These are phyloP conservation scores for Pseudocohnilembus persalinus DNA, from an alignment of 169 alveolate species.

Conservation along the genomic window DNA sequence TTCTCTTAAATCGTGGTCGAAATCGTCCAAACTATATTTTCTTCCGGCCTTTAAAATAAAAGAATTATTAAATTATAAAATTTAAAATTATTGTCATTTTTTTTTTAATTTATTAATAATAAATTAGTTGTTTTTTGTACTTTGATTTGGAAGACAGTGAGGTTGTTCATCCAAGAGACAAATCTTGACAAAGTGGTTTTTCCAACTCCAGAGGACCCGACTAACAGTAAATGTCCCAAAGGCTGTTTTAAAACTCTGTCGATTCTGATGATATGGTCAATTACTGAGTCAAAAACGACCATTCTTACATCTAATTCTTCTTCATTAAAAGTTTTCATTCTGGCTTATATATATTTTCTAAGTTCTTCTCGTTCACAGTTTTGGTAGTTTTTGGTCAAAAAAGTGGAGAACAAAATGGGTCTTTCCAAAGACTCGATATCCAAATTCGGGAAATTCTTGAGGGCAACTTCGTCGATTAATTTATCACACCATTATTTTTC, in stretches of 20 bases:
- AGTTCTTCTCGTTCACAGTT: conserved; percentile 85
- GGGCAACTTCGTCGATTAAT: conserved; percentile 88
- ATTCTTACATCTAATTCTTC: conserved; percentile 95
- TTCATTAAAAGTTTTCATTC: conserved; percentile 92
- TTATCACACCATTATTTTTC: conserved; percentile 95
- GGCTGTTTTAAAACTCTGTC: conserved; percentile 98
- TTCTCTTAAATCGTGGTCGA: conserved; percentile 96
- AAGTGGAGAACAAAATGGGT: conserved; percentile 85
- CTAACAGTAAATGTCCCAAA: conserved; percentile 94
- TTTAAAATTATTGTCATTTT: too few species aligned
- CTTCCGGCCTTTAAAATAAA: conserved; percentile 98
- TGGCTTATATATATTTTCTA: conserved; percentile 78
- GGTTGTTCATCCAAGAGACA: conserved; percentile 96
- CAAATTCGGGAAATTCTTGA: conserved; percentile 76
- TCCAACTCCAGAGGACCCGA: conserved; percentile 98
- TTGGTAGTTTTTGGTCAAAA: conserved; percentile 74
- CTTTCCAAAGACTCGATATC: conserved; percentile 72
- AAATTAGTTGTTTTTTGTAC: too few species aligned
- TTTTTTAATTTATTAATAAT: too few species aligned
- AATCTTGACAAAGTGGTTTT: conserved; percentile 95
- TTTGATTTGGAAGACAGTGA: conserved; percentile 94
- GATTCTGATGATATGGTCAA: conserved; percentile 96
- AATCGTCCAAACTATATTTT: conserved; percentile 91
- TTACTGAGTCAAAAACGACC: conserved; percentile 93
- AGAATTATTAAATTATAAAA: too few species aligned